These are phyloP conservation scores for Acanthamoeba divionensis DNA, from an alignment of 208 protist species.

Conservation along the genomic window DNA sequence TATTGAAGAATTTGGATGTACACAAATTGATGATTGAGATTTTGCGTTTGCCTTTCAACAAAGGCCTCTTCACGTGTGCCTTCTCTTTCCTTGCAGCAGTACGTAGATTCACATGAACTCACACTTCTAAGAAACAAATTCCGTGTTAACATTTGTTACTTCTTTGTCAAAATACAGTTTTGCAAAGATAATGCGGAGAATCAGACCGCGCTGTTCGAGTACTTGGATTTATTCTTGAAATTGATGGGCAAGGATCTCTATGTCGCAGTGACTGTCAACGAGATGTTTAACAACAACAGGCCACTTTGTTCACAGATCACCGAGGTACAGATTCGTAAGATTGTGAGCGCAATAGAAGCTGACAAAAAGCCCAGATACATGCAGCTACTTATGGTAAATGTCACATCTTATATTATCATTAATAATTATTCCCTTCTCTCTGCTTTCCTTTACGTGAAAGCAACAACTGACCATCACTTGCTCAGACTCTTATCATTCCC, in stretches of 20 bases:
- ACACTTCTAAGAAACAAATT: no score
- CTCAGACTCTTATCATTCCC: constrained; percentile 16
- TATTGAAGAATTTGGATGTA: constrained; percentile 9
- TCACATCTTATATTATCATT: no score
- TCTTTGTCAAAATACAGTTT: no score
- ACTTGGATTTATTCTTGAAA: constrained; percentile 19
- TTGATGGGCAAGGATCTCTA: constrained; percentile 40
- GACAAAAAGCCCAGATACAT: constrained; percentile 13
- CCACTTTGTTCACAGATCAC: constrained; percentile 23
- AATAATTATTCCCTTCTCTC: no score
- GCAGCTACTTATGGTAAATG: neutral
- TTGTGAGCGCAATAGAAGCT: constrained; percentile 9
- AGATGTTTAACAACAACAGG: constrained; percentile 54
- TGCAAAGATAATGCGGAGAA: constrained; percentile 50
- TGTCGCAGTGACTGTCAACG: constrained; percentile 14
- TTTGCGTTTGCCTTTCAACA: constrained; percentile 20
- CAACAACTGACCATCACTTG: no score
- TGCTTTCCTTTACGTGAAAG: no score
- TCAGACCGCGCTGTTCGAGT: constrained; percentile 14
- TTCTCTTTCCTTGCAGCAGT: constrained; percentile 5
- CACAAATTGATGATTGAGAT: neutral
- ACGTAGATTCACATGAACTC: no score
- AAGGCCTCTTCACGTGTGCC: neutral
- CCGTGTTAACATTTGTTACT: no score
- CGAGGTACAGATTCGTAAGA: constrained; percentile 34